Conservation (phyloP, 495 filamentous ascomycete species). For the Penicillium odoratum region DNA sequence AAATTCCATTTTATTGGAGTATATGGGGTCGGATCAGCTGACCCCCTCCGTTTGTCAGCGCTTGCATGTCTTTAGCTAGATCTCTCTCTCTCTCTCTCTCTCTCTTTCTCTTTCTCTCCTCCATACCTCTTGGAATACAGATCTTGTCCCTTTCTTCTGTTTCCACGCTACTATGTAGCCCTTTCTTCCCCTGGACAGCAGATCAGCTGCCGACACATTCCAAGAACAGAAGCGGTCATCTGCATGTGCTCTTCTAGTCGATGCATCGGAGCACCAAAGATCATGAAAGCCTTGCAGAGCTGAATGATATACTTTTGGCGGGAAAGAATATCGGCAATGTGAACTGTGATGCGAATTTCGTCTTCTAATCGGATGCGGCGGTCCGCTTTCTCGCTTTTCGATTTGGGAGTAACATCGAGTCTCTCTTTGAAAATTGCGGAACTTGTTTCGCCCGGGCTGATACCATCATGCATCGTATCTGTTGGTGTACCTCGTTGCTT, state of each 20-base stretch:
- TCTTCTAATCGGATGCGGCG: conserved; percentile 60
- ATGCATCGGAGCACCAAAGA: conserved; percentile 78
- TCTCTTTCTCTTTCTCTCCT: no score
- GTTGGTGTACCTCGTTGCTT: background rate
- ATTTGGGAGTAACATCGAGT: conserved; percentile 5
- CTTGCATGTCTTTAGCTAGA: no score
- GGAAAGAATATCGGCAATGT: conserved; percentile 80
- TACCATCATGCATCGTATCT: background rate
- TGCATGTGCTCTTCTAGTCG: conserved; percentile 83
- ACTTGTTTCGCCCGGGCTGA: background rate
- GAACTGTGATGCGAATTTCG: conserved; percentile 71
- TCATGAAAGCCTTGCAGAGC: conserved; percentile 85
- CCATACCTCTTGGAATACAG: no score
- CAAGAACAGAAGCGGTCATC: conserved; percentile 86
- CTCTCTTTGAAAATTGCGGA: background rate
- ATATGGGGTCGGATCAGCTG: no score
- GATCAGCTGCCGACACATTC: no score
- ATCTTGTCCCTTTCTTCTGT: no score
- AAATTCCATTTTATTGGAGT: conserved; percentile 83
- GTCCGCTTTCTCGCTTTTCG: conserved; percentile 33
- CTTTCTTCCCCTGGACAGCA: no score
- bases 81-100: no score
- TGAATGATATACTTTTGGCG: conserved; percentile 85
- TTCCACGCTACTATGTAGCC: no score
- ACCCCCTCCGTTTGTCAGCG: no score